These are phyloP conservation scores for Babesia ovata DNA, from an alignment of 169 alveolate genomes.

Conservation along the genomic window DNA sequence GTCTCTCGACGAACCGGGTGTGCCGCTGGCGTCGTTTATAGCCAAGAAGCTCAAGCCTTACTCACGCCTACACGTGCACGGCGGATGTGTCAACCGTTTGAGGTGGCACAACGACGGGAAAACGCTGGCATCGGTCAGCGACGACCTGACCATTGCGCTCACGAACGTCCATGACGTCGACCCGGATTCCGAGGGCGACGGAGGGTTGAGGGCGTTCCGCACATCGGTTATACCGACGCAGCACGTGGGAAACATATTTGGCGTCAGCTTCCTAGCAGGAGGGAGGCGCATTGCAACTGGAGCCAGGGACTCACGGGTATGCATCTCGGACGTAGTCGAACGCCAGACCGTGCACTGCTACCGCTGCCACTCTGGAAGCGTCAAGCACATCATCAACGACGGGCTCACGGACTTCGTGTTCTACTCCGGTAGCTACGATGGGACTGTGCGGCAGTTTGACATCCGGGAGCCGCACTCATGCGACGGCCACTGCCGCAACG, in stretches of 20 bases:
- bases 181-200: constrained; percentile 1
- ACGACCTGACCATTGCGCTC: constrained; percentile 64
- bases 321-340: constrained; percentile 4
- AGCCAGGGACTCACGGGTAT: constrained; percentile 27
- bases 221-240: constrained; percentile 15
- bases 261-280: constrained; percentile 64
- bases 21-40: constrained; percentile 9
- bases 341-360: constrained; percentile 5
- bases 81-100: constrained; percentile 69
- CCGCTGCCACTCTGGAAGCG: constrained; percentile 29
- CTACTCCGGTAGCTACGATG: constrained; percentile 20
- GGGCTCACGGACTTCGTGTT: constrained; percentile 21
- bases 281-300: constrained; percentile 29
- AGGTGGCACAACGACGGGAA: constrained; percentile 66
- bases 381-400: constrained; percentile 29
- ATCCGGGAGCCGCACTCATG: constrained; percentile 34
- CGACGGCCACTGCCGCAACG: constrained; percentile 13
- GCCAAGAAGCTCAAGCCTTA: constrained; percentile 25
- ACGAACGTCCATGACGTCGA: constrained; percentile 51
- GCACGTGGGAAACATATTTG: constrained; percentile 61
- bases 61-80: constrained; percentile 49
- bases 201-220: background rate
- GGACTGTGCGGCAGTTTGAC: constrained; percentile 41
- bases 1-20: constrained; percentile 14
- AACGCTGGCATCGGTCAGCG: constrained; percentile 70